A percentile compares a stretch with the other conserved stretches of the same genome.
These are phyloP conservation scores for Suillus weaverae DNA, from an alignment of 768 basidiomycete species.

Conservation along the genomic window DNA sequence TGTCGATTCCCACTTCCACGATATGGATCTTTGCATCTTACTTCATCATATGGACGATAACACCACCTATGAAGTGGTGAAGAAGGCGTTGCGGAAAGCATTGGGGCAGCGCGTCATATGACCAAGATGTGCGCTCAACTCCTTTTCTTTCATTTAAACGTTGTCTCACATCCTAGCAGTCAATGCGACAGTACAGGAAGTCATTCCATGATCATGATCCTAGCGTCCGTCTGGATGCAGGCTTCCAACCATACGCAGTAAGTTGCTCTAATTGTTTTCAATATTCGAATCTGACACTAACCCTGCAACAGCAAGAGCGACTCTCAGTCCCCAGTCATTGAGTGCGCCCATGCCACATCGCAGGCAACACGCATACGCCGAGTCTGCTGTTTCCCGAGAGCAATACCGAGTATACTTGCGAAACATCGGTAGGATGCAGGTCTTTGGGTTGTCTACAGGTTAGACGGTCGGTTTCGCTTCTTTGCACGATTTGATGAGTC, in stretches of 20 bases:
- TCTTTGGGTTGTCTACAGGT: slow-evolving; percentile 92
- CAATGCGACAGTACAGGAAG: slow-evolving; percentile 65
- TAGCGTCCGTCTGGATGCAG: slow-evolving; percentile 48
- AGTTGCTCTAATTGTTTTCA: slow-evolving; percentile 6
- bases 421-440: slow-evolving; percentile 79
- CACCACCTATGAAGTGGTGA: slow-evolving; percentile 67
- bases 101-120: slow-evolving; percentile 74
- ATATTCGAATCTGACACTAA: slow-evolving; percentile 10
- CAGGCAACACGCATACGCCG: slow-evolving; percentile 34
- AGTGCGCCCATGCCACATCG: slow-evolving; percentile 31
- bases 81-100: slow-evolving; percentile 78
- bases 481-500: slow-evolving; percentile 8
- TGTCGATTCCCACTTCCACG: slow-evolving; percentile 70
- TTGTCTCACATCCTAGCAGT: slow-evolving; percentile 38
- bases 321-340: slow-evolving; percentile 43
- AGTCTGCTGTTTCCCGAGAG: slow-evolving; percentile 32
- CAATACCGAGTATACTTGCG: slow-evolving; percentile 51
- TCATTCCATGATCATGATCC: slow-evolving; percentile 71
- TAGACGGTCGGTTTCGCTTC: slow-evolving; percentile 18
- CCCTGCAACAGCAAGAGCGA: slow-evolving; percentile 45
- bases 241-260: slow-evolving; percentile 39
- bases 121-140: slow-evolving; percentile 56
- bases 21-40: slow-evolving; percentile 78
- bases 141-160: slow-evolving; percentile 1
- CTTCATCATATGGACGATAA: slow-evolving; percentile 71